A percentile compares a stretch with the other conserved stretches of the same genome.
Conservation (phyloP, 148 eudicot genomes). For the Rhododendron williamsianum region DNA sequence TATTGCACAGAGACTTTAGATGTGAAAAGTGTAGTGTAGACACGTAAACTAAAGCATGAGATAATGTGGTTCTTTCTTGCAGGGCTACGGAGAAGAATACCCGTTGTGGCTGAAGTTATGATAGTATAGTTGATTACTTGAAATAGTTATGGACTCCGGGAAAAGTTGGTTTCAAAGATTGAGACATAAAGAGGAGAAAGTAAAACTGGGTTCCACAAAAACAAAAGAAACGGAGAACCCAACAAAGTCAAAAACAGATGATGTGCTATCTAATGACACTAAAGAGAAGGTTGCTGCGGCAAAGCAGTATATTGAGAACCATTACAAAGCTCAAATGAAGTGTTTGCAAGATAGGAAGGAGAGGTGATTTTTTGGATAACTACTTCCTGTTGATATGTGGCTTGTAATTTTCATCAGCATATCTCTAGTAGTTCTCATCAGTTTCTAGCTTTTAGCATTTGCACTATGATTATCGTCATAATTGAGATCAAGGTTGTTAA, state of each 20-base stretch:
- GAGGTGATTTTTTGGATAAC: conserved; percentile 4
- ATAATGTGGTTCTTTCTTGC: background rate
- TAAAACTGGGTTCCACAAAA: conserved; percentile 2
- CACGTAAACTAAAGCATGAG: background rate
- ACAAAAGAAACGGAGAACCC: background rate
- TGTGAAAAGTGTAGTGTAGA: background rate
- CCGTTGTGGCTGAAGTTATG: background rate
- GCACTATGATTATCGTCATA: background rate
- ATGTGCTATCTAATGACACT: conserved; percentile 13
- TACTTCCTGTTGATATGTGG: background rate
- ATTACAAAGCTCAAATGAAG: conserved; percentile 21
- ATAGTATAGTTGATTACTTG: background rate
- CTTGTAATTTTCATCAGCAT: background rate
- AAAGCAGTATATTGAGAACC: conserved; percentile 22
- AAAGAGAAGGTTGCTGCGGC: conserved; percentile 24
- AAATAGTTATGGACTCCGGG: background rate
- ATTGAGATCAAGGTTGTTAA: background rate
- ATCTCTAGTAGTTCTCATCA: background rate
- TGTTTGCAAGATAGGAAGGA: conserved; percentile 23
- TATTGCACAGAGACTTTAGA: no score
- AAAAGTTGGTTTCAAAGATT: conserved; percentile 11
- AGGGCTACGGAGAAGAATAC: background rate
- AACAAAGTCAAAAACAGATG: background rate
- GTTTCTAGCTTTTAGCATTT: background rate
- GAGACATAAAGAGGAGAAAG: conserved; percentile 3